phyloP scores from a whole-genome alignment of 2,329 filamentous ascomycete species.

The Teratosphaeria destructans region DNA sequence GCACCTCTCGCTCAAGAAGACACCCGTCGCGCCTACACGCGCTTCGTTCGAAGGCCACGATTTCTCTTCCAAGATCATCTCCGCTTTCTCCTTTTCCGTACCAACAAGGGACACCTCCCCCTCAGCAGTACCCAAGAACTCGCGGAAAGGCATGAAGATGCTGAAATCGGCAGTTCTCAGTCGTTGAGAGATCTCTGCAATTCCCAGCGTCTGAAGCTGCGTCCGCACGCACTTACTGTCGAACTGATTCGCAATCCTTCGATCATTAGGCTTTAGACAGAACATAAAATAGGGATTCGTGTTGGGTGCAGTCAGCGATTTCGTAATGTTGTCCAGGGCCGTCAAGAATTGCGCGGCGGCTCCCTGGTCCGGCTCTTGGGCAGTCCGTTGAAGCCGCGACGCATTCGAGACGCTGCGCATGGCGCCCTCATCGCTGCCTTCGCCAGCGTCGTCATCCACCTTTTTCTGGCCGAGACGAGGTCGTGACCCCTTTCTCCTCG shows the following conservation, averaged over 20 bases:
- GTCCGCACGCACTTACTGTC: constrained; percentile 96
- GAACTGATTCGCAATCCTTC: constrained; percentile 95
- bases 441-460: constrained; percentile 38
- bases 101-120: constrained; percentile 77
- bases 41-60: constrained; percentile 90
- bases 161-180: constrained; percentile 91
- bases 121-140: constrained; percentile 84
- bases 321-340: constrained; percentile 81
- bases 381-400: constrained; percentile 24
- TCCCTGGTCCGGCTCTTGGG: constrained; percentile 57
- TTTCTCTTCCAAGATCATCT: constrained; percentile 83
- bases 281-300: constrained; percentile 95
- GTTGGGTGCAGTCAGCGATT: constrained; percentile 68
- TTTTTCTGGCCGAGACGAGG: constrained; percentile 24
- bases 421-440: constrained; percentile 24
- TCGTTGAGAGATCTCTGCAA: constrained; percentile 91
- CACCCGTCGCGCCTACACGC: constrained; percentile 77
- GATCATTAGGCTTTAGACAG: constrained; percentile 93
- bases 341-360: constrained; percentile 87
- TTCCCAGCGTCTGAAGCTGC: constrained; percentile 89
- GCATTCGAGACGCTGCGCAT: constrained; percentile 25
- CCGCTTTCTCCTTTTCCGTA: constrained; percentile 82
- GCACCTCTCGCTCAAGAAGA: constrained; percentile 91
- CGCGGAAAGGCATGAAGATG: constrained; percentile 87
- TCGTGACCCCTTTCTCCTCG: constrained; percentile 61